Evolutionary conservation across 148 eudicot species (phyloP).

Genomic region (Amaranthus palmeri): DNA sequence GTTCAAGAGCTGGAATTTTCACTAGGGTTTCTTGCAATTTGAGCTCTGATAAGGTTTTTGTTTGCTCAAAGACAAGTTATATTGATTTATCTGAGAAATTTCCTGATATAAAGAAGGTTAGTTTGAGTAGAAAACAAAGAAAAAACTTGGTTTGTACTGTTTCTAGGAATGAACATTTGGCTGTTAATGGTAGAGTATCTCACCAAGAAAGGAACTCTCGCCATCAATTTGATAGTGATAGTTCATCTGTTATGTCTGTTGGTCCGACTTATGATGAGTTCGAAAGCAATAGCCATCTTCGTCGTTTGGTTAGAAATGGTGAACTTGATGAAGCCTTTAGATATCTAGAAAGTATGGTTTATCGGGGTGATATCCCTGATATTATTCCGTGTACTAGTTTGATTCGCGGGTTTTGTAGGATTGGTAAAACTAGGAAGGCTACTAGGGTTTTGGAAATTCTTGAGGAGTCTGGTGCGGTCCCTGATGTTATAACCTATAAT

Average conservation of each 20-base stretch:
- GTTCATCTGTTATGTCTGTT: slow-evolving; percentile 1
- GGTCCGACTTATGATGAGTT: slow-evolving; percentile 38
- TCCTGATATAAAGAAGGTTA: slow-evolving; percentile 21
- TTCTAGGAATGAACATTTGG: slow-evolving; percentile 36
- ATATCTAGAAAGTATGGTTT: slow-evolving; percentile 51
- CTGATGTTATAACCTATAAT: slow-evolving; percentile 65
- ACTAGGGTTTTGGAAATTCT: slow-evolving; percentile 58
- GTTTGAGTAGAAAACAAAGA: slow-evolving; percentile 22
- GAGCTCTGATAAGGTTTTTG: slow-evolving; percentile 18
- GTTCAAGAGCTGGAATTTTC: slow-evolving; percentile 20
- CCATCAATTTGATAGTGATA: slow-evolving; percentile 15
- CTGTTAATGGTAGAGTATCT: slow-evolving; percentile 33
- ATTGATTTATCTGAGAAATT: slow-evolving; percentile 15
- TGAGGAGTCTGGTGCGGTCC: slow-evolving; percentile 73
- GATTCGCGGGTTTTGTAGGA: slow-evolving; percentile 59
- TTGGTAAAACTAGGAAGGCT: slow-evolving; percentile 58
- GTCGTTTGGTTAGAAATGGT: slow-evolving; percentile 52
- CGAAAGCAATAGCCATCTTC: slow-evolving; percentile 49
- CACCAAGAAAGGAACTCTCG: slow-evolving; percentile 27
- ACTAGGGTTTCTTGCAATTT: slow-evolving; percentile 33
- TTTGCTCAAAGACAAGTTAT: slow-evolving; percentile 18
- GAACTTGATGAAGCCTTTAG: slow-evolving; percentile 51
- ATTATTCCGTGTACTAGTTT: slow-evolving; percentile 58
- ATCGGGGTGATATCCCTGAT: slow-evolving; percentile 60
- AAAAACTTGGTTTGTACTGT: slow-evolving; percentile 31